phyloP scores from a whole-genome alignment of 495 filamentous ascomycete species.

The Copromyces sp. region DNA sequence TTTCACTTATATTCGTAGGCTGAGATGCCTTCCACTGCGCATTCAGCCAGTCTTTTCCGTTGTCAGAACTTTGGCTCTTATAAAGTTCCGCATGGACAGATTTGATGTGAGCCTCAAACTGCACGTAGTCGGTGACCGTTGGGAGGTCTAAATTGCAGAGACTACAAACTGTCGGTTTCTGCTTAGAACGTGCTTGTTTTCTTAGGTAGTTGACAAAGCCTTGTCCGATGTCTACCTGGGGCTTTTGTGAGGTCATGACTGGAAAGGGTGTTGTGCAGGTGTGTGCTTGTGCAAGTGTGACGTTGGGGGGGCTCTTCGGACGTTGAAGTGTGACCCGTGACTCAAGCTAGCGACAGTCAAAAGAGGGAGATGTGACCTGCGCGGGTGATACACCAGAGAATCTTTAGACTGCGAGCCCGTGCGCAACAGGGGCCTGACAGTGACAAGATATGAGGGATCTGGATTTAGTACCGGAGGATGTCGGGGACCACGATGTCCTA shows the following conservation, averaged over 20 bases:
- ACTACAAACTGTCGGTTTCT: not conserved
- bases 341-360: not conserved
- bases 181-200: not conserved
- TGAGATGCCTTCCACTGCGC: conserved; percentile 2
- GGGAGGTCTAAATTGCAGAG: not conserved
- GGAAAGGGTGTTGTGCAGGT: not conserved
- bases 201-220: not conserved
- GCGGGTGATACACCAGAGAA: not conserved
- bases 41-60: conserved; percentile 3
- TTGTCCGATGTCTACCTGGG: not conserved
- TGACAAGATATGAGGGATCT: not conserved
- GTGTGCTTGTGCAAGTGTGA: not conserved
- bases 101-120: not conserved
- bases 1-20: not conserved
- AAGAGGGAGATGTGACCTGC: not conserved
- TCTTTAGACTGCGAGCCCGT: not conserved
- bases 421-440: not conserved
- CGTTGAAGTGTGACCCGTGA: not conserved
- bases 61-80: not conserved
- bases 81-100: not conserved
- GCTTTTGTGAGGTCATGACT: not conserved
- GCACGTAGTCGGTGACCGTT: not conserved
- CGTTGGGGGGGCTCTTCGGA: not conserved
- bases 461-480: no score
- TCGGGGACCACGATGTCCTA: not conserved